Evolutionary conservation across 208 protist genomes (phyloP).

Genomic region (Balamuthia mandrillaris): DNA sequence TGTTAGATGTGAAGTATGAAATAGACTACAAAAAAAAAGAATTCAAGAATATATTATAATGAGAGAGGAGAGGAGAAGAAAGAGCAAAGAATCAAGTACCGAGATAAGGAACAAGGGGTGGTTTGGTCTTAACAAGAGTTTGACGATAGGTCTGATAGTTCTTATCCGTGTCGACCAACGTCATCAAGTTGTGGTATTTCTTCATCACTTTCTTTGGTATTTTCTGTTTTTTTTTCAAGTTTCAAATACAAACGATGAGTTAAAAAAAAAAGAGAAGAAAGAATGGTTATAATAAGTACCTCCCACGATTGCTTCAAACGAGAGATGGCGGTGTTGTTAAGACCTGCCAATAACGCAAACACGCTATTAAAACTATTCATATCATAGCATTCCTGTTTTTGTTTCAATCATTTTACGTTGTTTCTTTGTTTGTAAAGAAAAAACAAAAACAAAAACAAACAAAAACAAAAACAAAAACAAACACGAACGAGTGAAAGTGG

Average conservation of each 20-base stretch:
- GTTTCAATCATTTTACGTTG: not conserved
- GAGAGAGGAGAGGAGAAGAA: not conserved
- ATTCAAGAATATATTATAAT: not conserved
- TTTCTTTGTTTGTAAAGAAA: not conserved
- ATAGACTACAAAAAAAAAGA: not conserved
- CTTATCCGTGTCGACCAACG: not conserved
- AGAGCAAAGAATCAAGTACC: not conserved
- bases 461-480: no score
- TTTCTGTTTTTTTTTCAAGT: no score
- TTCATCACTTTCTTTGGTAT: constrained; percentile 6
- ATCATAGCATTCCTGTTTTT: not conserved
- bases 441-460: no score
- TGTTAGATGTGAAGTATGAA: not conserved
- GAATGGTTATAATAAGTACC: not conserved
- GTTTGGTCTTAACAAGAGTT: not conserved
- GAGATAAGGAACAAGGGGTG: constrained; percentile 8
- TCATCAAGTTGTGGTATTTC: not conserved
- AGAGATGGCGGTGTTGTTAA: not conserved
- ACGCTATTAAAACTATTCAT: not conserved
- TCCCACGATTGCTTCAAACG: not conserved
- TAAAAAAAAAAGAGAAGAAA: not conserved
- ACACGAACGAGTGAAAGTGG: no score
- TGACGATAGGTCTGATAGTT: not conserved
- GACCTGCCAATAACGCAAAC: not conserved
- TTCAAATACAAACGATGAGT: not conserved